A percentile compares a stretch with the other conserved stretches of the same genome.
Evolutionary conservation across 2,329 filamentous ascomycete genomes (phyloP).

Genomic region (Fusarium hainanense): DNA sequence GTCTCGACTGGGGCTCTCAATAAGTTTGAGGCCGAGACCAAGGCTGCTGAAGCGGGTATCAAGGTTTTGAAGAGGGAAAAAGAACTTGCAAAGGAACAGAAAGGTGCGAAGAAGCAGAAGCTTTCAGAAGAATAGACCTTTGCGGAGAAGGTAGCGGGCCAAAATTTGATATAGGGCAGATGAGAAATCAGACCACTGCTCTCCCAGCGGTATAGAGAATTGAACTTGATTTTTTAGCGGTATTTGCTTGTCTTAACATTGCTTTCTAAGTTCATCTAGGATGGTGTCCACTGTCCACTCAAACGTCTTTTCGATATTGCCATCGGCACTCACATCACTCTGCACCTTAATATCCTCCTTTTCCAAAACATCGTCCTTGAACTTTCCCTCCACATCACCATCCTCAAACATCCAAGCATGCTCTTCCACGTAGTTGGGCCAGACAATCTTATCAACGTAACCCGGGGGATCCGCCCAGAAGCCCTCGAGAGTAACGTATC

Average conservation of each 20-base stretch:
- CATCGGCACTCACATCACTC: conserved; percentile 58
- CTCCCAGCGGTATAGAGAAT: not conserved
- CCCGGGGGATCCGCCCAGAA: conserved; percentile 97
- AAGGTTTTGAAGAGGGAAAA: conserved; percentile 46
- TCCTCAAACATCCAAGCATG: conserved; percentile 83
- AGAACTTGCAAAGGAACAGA: not conserved
- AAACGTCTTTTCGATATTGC: conserved; percentile 70
- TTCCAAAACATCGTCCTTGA: conserved; percentile 60
- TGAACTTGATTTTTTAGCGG: not conserved
- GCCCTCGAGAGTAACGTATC: conserved; percentile 85
- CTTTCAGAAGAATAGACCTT: not conserved
- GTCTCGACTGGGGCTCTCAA: conserved; percentile 59
- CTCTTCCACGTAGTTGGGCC: conserved; percentile 89
- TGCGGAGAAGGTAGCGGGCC: not conserved
- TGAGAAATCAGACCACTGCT: not conserved
- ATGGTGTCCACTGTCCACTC: conserved; percentile 75
- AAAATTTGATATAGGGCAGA: not conserved
- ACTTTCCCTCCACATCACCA: conserved; percentile 71
- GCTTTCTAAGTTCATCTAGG: conserved; percentile 58
- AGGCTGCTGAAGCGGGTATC: conserved; percentile 65
- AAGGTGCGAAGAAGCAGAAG: not conserved
- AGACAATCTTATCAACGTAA: conserved; percentile 94
- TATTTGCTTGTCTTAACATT: conserved; percentile 14
- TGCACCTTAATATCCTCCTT: conserved; percentile 62
- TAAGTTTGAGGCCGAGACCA: conserved; percentile 64